Percentiles rank a stretch among this genome's conserved stretches.
Evolutionary conservation across 2,329 filamentous ascomycete species (phyloP).

Genomic region (Pleomassaria siparia): DNA sequence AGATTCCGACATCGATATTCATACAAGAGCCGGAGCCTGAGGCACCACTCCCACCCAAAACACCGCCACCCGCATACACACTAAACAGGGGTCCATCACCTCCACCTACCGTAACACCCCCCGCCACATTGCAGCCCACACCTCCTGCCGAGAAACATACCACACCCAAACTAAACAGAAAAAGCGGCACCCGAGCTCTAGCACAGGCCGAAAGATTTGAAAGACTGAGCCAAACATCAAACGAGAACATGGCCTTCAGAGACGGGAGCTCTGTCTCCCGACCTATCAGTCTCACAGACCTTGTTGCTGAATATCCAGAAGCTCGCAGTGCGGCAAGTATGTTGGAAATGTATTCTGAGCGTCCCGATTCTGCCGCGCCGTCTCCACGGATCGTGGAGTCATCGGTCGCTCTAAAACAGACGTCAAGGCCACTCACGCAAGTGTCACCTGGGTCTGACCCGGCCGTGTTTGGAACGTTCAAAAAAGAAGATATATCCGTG

Average conservation of each 20-base stretch:
- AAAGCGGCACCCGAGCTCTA: constrained; percentile 26
- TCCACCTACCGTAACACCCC: neutral
- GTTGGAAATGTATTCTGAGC: constrained; percentile 7
- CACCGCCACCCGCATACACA: constrained; percentile 28
- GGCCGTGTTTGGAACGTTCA: constrained; percentile 11
- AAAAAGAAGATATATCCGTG: neutral
- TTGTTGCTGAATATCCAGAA: constrained; percentile 18
- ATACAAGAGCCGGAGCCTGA: constrained; percentile 15
- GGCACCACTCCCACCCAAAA: constrained; percentile 9
- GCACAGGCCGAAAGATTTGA: constrained; percentile 36
- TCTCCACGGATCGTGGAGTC: neutral
- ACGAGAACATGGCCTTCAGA: constrained; percentile 1
- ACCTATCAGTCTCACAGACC: constrained; percentile 12
- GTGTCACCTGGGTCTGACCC: constrained; percentile 7
- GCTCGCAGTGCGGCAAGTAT: constrained; percentile 5
- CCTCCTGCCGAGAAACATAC: constrained; percentile 16
- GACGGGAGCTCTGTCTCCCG: constrained; percentile 10
- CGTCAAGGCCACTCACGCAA: neutral
- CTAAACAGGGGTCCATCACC: neutral
- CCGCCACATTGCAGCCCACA: neutral
- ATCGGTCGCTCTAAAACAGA: neutral
- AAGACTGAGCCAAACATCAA: constrained; percentile 21
- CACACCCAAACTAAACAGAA: constrained; percentile 27
- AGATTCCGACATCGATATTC: constrained; percentile 18
- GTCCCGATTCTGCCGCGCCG: constrained; percentile 3